These are phyloP conservation scores for Yamadazyma paraphyllophila DNA, from an alignment of 805 yeast genomes.

Conservation along the genomic window DNA sequence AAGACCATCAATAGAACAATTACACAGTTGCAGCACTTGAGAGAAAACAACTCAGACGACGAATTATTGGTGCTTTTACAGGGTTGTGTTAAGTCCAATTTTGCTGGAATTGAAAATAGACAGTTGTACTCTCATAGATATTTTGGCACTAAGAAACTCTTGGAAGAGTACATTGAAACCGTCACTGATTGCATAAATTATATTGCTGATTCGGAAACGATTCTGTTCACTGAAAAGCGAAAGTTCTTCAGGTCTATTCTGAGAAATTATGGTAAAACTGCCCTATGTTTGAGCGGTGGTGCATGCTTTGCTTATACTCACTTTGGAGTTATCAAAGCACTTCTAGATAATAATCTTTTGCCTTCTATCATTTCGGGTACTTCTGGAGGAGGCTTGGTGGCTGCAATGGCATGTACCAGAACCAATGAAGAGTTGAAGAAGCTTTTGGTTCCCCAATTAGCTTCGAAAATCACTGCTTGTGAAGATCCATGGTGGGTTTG, in stretches of 20 bases:
- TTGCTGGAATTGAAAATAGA: constrained; percentile 77
- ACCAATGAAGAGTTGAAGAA: constrained; percentile 62
- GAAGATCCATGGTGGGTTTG: constrained; percentile 60
- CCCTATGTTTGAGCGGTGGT: constrained; percentile 74
- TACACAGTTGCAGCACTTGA: constrained; percentile 35
- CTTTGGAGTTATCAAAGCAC: constrained; percentile 71
- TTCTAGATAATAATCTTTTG: constrained; percentile 61
- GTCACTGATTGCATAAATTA: constrained; percentile 48
- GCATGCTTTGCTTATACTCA: constrained; percentile 78
- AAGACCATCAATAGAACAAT: constrained; percentile 53
- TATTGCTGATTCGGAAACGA: constrained; percentile 35
- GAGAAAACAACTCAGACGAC: constrained; percentile 33
- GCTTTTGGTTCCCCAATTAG: constrained; percentile 58
- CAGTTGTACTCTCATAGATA: constrained; percentile 69
- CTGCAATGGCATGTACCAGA: constrained; percentile 68
- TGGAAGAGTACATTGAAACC: constrained; percentile 53
- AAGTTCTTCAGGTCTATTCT: constrained; percentile 55
- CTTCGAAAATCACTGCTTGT: constrained; percentile 66
- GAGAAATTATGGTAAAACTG: constrained; percentile 69
- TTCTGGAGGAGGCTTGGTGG: constrained; percentile 77
- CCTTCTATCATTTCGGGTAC: constrained; percentile 76
- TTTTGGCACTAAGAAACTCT: constrained; percentile 67
- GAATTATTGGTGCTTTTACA: constrained; percentile 57
- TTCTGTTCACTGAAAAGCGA: constrained; percentile 43
- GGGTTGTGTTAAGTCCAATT: constrained; percentile 67